Evolutionary conservation across 352 stramenopile genomes (phyloP).

Genomic region (Pythium oligandrum): DNA sequence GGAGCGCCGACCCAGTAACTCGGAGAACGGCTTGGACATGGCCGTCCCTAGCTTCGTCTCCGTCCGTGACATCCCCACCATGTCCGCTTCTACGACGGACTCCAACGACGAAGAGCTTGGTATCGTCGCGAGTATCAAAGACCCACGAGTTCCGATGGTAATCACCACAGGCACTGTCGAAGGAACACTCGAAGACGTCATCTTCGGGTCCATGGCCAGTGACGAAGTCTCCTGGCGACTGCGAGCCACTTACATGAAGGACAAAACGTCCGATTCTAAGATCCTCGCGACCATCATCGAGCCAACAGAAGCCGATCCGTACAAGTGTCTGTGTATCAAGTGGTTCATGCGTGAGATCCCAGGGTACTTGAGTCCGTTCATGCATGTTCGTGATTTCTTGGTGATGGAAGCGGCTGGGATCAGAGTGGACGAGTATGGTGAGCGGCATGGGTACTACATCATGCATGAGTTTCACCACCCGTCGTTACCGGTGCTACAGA

Average conservation of each 20-base stretch:
- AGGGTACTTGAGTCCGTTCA: slow-evolving; percentile 17
- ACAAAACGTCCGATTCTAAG: slow-evolving; percentile 19
- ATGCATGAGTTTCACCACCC: slow-evolving; percentile 48
- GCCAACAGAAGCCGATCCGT: slow-evolving; percentile 24
- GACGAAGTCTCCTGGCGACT: slow-evolving; percentile 21
- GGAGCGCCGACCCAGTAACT: no score
- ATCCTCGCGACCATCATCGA: slow-evolving; percentile 25
- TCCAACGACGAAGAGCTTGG: no score
- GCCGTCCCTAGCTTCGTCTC: no score
- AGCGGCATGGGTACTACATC: slow-evolving; percentile 42
- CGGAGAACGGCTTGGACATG: no score
- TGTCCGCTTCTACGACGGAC: no score
- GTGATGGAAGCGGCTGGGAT: slow-evolving; percentile 44
- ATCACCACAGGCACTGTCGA: slow-evolving; percentile 16
- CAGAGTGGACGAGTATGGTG: slow-evolving; percentile 30
- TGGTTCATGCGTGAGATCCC: slow-evolving; percentile 29
- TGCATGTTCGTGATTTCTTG: slow-evolving; percentile 46
- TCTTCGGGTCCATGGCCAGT: slow-evolving; percentile 15
- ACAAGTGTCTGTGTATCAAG: slow-evolving; percentile 41
- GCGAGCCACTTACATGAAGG: slow-evolving; percentile 24
- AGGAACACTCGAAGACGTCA: slow-evolving; percentile 20
- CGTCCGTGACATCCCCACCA: no score
- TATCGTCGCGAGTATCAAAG: no score
- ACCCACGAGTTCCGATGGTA: slow-evolving; percentile 16
- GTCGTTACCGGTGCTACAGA: slow-evolving; percentile 23